Evolutionary conservation across 2,329 filamentous ascomycete genomes (phyloP).

Genomic region (Colletotrichum musae): DNA sequence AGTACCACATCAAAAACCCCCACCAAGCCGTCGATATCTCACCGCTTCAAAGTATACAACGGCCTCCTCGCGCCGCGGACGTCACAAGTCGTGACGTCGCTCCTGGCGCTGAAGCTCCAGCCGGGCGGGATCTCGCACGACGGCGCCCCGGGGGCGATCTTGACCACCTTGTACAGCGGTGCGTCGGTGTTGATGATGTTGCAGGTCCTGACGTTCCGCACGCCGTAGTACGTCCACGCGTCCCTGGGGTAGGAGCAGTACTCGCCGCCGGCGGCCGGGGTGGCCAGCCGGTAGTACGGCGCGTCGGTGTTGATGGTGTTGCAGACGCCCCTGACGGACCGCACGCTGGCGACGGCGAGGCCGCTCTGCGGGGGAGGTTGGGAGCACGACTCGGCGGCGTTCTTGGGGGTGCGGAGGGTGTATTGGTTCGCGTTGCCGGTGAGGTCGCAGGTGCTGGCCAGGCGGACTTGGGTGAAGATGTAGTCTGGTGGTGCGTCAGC

Average conservation of each 20-base stretch:
- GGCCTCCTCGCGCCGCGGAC: too few species aligned
- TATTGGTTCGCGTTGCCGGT: not conserved
- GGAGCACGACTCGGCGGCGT: not conserved
- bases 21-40: too few species aligned
- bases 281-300: not conserved
- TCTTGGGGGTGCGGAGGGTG: not conserved
- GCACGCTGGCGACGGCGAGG: not conserved
- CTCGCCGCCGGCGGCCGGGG: not conserved
- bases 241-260: not conserved
- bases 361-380: not conserved
- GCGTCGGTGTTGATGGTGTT: not conserved
- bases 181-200: not conserved
- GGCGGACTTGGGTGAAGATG: not conserved
- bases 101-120: conserved; percentile 9
- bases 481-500: not conserved
- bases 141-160: not conserved
- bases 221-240: not conserved
- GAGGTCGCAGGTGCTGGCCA: not conserved
- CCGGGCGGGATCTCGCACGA: not conserved
- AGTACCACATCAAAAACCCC: too few species aligned
- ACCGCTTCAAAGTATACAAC: not conserved
- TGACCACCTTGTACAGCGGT: not conserved
- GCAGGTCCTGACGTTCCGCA: not conserved
- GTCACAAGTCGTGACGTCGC: not conserved
- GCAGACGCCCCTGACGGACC: not conserved